These are phyloP conservation scores for Tricholoma bakamatsutake DNA, from an alignment of 768 basidiomycete genomes.

Conservation along the genomic window DNA sequence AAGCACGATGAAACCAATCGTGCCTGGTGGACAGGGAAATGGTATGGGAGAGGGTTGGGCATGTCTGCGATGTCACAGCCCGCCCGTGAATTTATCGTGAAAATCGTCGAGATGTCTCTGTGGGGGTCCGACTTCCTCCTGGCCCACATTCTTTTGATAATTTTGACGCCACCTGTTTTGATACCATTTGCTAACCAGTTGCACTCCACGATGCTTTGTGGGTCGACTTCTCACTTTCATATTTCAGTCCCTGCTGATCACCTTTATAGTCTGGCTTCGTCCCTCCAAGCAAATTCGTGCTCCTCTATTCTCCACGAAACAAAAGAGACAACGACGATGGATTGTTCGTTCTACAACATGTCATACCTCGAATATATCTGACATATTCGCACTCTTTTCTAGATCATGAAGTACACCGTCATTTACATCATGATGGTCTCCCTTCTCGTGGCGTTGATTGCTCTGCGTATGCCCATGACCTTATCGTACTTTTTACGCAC, in stretches of 20 bases:
- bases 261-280: slow-evolving; percentile 81
- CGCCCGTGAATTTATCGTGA: slow-evolving; percentile 95
- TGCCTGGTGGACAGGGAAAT: slow-evolving; percentile 99
- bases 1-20: slow-evolving; percentile 98
- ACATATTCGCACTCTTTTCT: background rate
- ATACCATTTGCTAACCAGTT: slow-evolving; percentile 85
- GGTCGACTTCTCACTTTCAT: slow-evolving; percentile 22
- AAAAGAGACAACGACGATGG: slow-evolving; percentile 88
- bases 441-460: slow-evolving; percentile 74
- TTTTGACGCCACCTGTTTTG: slow-evolving; percentile 78
- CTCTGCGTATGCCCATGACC: slow-evolving; percentile 57
- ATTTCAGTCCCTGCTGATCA: background rate
- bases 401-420: slow-evolving; percentile 82
- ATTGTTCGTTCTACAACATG: slow-evolving; percentile 47
- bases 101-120: slow-evolving; percentile 95
- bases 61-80: slow-evolving; percentile 89
- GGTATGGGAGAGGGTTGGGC: slow-evolving; percentile 93
- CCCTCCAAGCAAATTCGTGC: slow-evolving; percentile 92
- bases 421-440: slow-evolving; percentile 76
- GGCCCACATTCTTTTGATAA: slow-evolving; percentile 77
- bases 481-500: background rate
- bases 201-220: slow-evolving; percentile 92
- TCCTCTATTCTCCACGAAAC: slow-evolving; percentile 90
- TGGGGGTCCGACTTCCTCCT: slow-evolving; percentile 96
- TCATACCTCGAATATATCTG: slow-evolving; percentile 6